Base-by-base conservation (phyloP, 805 yeast species). In the Hanseniaspora meyeri region DNA sequence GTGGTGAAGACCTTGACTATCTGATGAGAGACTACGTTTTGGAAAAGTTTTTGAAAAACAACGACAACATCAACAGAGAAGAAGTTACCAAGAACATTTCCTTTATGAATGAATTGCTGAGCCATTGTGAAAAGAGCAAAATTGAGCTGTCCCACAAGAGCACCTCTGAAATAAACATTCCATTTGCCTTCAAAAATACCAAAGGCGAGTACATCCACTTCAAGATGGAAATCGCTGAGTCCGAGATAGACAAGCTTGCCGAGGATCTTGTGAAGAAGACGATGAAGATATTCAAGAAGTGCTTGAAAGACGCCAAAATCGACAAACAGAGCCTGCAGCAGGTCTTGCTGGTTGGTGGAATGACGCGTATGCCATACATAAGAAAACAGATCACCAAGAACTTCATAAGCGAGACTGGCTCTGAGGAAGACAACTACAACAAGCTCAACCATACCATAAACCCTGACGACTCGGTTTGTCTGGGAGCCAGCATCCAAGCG, bases 381-480 rank as follows among this genome's bases (percentile, higher is more conserved):
- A 72, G 88, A 59, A 75, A 74, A 40, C 73, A 81, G 8, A 91
- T 86, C 20, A 77, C 74, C 60, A 72, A 72, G 10, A 60, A 82
- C 16, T 85, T 86, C 65, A 74, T 42, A 16, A 7, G 27, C 19
- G 46, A 40, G 11, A 19, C 16, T 19, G 32, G 20, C 5, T 17
- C 43, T 16, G 40, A 19, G 8, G 16, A 10, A 3, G 39, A 46
- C 10, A 16, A 77, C 65, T 39, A 24, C 8, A 37, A 32, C 38
- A 74, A 76, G 59, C 90, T 91, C 42, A 83, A 82, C 54, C 80
- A 84, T 45, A 77, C 80, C 19, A 87, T 86, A 12, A 86, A 86
- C 66, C 95, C 95, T n/a, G 95, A 86, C 68, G 95, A 86, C 70
- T 90, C 93, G n/a, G 95, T 86, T 51, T 93, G 95, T 47, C 71